Base-by-base conservation (phyloP, 257 asterid genomes). In the Penstemon barbatus region DNA sequence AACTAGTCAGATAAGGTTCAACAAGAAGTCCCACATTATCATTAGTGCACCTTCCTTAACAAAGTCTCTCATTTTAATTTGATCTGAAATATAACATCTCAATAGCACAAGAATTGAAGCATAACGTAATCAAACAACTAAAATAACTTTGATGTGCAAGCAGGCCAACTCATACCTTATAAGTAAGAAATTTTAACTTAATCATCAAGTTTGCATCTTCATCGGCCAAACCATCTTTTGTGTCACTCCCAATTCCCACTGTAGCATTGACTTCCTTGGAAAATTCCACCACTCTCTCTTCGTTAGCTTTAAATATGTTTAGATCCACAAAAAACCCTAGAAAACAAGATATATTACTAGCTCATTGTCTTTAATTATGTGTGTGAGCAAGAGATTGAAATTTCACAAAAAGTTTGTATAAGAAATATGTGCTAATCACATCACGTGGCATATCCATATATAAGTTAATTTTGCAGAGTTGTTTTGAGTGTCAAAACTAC, bases 131-230 rank as follows among this genome's bases (percentile, higher is more conserved):
- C 18, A 15, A 15, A 15, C 18, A 15, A 0, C 18, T 15, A 15
- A 15, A 15, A 15, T 15, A 15, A 15, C 18, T 15, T 15, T 15
- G 18, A 15, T 15, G 18, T 15, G 0, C 18, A 15, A 15, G 18
- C 18, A 15, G 18, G 18, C 18, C 18, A 15, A 0, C 18, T 15
- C 65, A 66, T 66, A 91, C 99, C 99, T 94, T 94, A 37, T 94
- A 91, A 3, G 97, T 82, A 68, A 94, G 97, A 74, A 94, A 91
- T 73, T 94, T 94, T 87, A 94, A 80, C 86, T 94, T 94, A 83
- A 91, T 81, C 99, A 94, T 94, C 85, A 94, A 74, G 82, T 94
- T 94, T 57, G 99, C 99, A 84, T 94, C 99, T 82, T 91, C 99
- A 78, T 94, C 97, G 38, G 96, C 97, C 79, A 94, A 82, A 68